A percentile compares a stretch with the other conserved stretches of the same genome.
These are phyloP conservation scores for Protomyces gravidus DNA, from an alignment of 1,139 yeast species.

Conservation along the genomic window DNA sequence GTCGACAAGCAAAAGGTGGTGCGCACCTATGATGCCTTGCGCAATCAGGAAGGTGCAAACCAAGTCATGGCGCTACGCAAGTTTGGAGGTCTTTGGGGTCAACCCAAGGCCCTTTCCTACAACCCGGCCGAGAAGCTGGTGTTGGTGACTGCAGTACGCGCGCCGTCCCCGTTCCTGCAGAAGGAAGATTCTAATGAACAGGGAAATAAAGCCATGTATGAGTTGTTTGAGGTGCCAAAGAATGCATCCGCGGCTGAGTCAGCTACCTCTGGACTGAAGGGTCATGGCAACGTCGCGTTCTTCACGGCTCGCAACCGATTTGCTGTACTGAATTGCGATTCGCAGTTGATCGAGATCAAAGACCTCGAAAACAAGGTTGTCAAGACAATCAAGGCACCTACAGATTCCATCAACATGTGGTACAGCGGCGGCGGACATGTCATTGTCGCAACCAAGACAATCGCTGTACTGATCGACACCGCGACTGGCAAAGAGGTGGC, in stretches of 20 bases:
- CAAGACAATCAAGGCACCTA: constrained; percentile 72
- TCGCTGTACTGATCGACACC: constrained; percentile 75
- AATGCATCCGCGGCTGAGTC: constrained; percentile 73
- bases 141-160: constrained; percentile 52
- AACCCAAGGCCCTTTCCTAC: constrained; percentile 77
- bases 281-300: constrained; percentile 78
- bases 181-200: background rate
- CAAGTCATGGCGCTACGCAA: constrained; percentile 81
- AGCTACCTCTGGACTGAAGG: constrained; percentile 71
- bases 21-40: constrained; percentile 66
- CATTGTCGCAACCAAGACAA: constrained; percentile 63
- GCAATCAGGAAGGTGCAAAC: constrained; percentile 57
- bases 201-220: constrained; percentile 55
- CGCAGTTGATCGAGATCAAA: constrained; percentile 69
- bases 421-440: constrained; percentile 76
- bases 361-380: constrained; percentile 79
- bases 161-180: background rate
- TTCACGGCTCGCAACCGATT: constrained; percentile 93
- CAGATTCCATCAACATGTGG: constrained; percentile 66
- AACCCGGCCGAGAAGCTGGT: constrained; percentile 89
- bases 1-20: constrained; percentile 84
- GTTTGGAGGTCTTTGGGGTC: constrained; percentile 80
- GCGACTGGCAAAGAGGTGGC: constrained; percentile 45
- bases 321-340: constrained; percentile 65
- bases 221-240: constrained; percentile 73